phyloP scores from a whole-genome alignment of 2,329 filamentous ascomycete genomes.

The Colletotrichum horii region DNA sequence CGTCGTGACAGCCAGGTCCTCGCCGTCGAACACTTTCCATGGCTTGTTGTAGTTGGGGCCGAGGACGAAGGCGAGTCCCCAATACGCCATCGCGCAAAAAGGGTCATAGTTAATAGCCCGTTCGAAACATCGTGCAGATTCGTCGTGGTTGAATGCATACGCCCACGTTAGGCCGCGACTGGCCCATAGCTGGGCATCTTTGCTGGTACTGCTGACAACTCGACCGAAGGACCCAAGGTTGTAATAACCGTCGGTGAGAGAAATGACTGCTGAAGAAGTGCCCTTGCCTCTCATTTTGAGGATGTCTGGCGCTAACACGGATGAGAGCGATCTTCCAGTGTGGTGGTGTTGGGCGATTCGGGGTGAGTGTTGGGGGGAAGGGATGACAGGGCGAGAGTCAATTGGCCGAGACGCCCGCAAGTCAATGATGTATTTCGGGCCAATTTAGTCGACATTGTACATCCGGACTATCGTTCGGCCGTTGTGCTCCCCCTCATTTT shows the following conservation, averaged over 20 bases:
- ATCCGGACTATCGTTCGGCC: constrained; percentile 18
- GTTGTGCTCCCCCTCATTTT: background rate
- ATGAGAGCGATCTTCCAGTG: background rate
- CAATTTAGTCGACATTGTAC: background rate
- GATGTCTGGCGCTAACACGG: background rate
- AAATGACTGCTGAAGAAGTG: background rate
- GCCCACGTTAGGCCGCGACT: constrained; percentile 75
- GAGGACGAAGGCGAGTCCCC: constrained; percentile 73
- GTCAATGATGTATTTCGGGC: constrained; percentile 6
- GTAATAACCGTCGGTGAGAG: constrained; percentile 53
- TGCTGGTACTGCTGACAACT: constrained; percentile 56
- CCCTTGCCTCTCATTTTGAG: constrained; percentile 18
- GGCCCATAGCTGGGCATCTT: constrained; percentile 69
- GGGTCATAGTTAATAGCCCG: constrained; percentile 60
- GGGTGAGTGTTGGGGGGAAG: background rate
- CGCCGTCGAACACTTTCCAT: constrained; percentile 72
- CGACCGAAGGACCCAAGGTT: constrained; percentile 65
- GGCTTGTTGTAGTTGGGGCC: constrained; percentile 82
- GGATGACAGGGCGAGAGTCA: background rate
- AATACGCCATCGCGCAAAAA: constrained; percentile 67
- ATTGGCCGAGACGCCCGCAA: constrained; percentile 4
- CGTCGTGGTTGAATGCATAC: constrained; percentile 80
- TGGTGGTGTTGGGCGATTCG: background rate
- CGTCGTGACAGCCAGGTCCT: constrained; percentile 60
- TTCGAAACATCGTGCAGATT: constrained; percentile 69